Evolutionary conservation across 2,329 filamentous ascomycete genomes (phyloP).

Genomic region (Orbilia ellipsospora): DNA sequence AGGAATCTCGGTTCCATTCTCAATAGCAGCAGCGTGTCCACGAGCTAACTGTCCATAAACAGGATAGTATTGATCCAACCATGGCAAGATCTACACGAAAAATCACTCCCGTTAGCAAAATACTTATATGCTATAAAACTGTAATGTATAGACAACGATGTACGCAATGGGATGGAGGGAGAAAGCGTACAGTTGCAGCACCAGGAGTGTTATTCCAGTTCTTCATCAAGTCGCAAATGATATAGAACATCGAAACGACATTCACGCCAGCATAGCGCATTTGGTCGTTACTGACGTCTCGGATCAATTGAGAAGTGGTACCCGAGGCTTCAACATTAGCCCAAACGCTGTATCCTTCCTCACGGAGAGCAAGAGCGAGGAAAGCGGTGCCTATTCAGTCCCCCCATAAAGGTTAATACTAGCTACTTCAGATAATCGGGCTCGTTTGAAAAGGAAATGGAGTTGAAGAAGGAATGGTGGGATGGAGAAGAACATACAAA

Average conservation of each 20-base stretch:
- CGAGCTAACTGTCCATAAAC: conserved; percentile 74
- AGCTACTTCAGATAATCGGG: background rate
- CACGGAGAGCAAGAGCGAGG: conserved; percentile 76
- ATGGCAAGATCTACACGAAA: conserved; percentile 47
- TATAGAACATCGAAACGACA: conserved; percentile 71
- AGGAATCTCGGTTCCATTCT: conserved; percentile 70
- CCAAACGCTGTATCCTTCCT: conserved; percentile 78
- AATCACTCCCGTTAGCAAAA: background rate
- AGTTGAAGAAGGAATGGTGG: background rate
- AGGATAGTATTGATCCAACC: conserved; percentile 67
- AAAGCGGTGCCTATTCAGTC: conserved; percentile 71
- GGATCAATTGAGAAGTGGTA: conserved; percentile 72
- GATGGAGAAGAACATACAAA: conserved; percentile 65
- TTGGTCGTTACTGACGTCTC: conserved; percentile 73
- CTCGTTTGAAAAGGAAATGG: background rate
- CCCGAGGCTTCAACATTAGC: conserved; percentile 78
- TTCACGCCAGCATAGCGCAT: conserved; percentile 76
- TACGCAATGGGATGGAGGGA: background rate
- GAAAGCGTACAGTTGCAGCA: conserved; percentile 42
- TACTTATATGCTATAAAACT: background rate
- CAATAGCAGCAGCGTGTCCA: conserved; percentile 70
- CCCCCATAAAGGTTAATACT: too few species aligned
- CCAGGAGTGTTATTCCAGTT: conserved; percentile 73
- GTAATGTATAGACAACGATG: background rate
- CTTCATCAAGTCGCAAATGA: conserved; percentile 76